phyloP scores from a whole-genome alignment of 2,329 filamentous ascomycete species.

The Hawksworthiomyces lignivorus region DNA sequence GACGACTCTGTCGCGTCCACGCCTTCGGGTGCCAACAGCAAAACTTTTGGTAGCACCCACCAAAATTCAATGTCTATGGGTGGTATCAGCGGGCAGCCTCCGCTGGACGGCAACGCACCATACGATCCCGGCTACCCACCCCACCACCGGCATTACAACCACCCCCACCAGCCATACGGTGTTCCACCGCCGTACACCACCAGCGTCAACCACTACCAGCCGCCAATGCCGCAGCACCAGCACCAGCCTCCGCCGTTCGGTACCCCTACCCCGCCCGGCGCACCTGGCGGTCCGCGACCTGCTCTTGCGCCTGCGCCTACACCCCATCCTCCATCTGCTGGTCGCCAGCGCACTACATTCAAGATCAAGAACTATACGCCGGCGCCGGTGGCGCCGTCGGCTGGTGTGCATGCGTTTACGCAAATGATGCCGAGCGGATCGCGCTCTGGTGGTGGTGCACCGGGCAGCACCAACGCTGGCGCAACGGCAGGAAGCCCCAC shows the following conservation, averaged over 20 bases:
- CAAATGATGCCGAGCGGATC: conserved; percentile 13
- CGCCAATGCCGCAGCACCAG: conserved; percentile 19
- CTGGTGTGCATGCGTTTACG: conserved; percentile 14
- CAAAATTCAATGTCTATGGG: too few species aligned
- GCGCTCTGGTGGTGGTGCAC: too few species aligned
- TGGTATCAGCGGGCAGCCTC: not conserved
- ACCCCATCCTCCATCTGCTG: conserved; percentile 6
- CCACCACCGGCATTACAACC: not conserved
- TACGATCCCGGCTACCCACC: not conserved
- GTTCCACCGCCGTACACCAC: too few species aligned
- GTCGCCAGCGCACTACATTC: conserved; percentile 21
- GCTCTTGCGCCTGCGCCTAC: conserved; percentile 9
- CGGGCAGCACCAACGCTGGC: too few species aligned
- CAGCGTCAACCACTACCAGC: not conserved
- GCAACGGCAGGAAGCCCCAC: too few species aligned
- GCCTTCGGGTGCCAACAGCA: not conserved
- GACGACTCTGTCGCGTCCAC: not conserved
- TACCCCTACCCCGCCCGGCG: not conserved
- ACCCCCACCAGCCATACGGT: not conserved
- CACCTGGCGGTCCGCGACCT: too few species aligned
- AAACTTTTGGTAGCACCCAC: too few species aligned
- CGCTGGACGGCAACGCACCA: not conserved
- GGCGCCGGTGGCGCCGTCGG: conserved; percentile 10
- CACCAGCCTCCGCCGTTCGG: conserved; percentile 9
- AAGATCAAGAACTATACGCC: conserved; percentile 27